phyloP scores from a whole-genome alignment of 495 filamentous ascomycete genomes.

The Neurospora tetrasperma region DNA sequence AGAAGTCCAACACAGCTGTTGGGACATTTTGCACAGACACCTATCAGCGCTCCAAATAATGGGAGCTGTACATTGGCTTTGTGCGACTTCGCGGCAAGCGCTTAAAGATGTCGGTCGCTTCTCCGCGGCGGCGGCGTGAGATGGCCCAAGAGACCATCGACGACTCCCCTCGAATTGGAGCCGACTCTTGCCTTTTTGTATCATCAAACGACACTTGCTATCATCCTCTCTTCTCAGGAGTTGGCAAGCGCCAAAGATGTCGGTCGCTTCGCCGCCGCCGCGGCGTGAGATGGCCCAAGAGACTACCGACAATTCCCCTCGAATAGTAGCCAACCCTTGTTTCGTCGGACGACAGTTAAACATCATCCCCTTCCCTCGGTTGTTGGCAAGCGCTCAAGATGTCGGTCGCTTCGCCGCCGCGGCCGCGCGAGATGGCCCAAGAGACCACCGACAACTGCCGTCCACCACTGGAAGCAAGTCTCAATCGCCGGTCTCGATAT shows the following conservation, averaged over 20 bases:
- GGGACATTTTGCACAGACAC: not conserved
- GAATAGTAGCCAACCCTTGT: too few species aligned
- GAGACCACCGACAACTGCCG: not conserved
- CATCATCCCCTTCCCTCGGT: too few species aligned
- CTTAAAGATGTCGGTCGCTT: not conserved
- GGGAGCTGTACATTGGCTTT: not conserved
- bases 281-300: too few species aligned
- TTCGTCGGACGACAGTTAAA: too few species aligned
- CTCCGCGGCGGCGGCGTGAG: not conserved
- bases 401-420: not conserved
- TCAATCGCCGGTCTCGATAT: constrained; percentile 23
- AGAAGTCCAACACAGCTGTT: not conserved
- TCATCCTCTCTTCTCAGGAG: too few species aligned
- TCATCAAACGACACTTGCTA: too few species aligned
- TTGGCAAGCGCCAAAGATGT: not conserved
- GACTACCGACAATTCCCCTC: too few species aligned
- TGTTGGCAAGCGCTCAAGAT: not conserved
- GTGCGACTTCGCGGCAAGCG: not conserved
- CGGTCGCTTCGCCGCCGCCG: not conserved
- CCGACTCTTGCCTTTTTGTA: too few species aligned
- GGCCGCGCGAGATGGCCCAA: not conserved
- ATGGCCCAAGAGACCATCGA: not conserved
- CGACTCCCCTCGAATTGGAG: too few species aligned
- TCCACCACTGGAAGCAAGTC: not conserved
- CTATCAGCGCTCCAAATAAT: not conserved